Conservation (phyloP, 495 filamentous ascomycete species). For the Daldinia concentrica region DNA sequence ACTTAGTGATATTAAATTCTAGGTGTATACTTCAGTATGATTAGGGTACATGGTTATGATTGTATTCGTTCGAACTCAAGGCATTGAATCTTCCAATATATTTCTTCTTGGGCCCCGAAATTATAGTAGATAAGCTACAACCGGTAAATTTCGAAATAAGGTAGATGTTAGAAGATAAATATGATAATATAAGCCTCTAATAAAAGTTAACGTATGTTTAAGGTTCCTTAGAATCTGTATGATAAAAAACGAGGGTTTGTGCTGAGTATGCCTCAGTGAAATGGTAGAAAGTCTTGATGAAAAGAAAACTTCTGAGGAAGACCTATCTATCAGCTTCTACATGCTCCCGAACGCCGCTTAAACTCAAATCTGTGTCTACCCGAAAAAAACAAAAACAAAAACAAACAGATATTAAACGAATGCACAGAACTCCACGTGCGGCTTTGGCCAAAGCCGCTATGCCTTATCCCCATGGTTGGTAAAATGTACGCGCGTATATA, state of each 20-base stretch:
- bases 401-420: conserved; percentile 21
- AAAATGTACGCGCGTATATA: conserved; percentile 38
- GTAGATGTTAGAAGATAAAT: background rate
- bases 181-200: background rate
- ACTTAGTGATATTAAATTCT: background rate
- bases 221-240: background rate
- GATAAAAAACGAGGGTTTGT: background rate
- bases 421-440: conserved; percentile 35
- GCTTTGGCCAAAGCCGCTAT: conserved; percentile 43
- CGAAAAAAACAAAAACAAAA: conserved; percentile 15
- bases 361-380: conserved; percentile 37
- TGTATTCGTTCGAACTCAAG: background rate
- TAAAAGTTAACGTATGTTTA: background rate
- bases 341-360: conserved; percentile 34
- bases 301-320: conserved; percentile 25
- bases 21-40: background rate
- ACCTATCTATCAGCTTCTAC: conserved; percentile 40
- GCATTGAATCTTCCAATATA: background rate
- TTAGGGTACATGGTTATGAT: background rate
- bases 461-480: conserved; percentile 37
- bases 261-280: background rate
- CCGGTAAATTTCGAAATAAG: background rate
- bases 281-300: conserved; percentile 20
- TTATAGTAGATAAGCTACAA: background rate
- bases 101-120: background rate